Conservation (phyloP, 2,329 filamentous ascomycete genomes). For the Aureobasidium sp. region DNA sequence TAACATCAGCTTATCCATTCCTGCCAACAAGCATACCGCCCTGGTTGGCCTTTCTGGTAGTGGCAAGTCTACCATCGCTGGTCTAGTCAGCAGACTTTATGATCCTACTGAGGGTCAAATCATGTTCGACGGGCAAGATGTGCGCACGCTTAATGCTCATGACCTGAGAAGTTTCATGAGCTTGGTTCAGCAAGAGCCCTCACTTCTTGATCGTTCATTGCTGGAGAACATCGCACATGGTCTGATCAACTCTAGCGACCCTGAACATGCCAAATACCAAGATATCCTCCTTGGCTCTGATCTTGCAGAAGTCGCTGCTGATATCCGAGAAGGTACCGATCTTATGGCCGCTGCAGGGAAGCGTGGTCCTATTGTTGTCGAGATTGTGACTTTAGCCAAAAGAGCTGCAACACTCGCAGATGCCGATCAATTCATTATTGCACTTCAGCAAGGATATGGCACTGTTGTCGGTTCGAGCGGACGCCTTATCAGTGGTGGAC, state of each 20-base stretch:
- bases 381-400: slow-evolving; percentile 47
- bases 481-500: slow-evolving; percentile 33
- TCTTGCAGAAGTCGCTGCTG: slow-evolving; percentile 46
- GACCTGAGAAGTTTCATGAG: slow-evolving; percentile 31
- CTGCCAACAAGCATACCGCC: slow-evolving; percentile 35
- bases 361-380: slow-evolving; percentile 39
- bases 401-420: slow-evolving; percentile 52
- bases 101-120: slow-evolving; percentile 31
- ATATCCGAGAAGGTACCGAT: slow-evolving; percentile 46
- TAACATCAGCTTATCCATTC: slow-evolving; percentile 31
- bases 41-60: slow-evolving; percentile 38
- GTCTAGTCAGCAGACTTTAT: slow-evolving; percentile 31
- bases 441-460: slow-evolving; percentile 57
- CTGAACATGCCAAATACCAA: slow-evolving; percentile 36
- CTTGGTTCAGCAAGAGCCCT: slow-evolving; percentile 46
- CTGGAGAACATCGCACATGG: slow-evolving; percentile 50
- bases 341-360: slow-evolving; percentile 39
- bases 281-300: slow-evolving; percentile 42
- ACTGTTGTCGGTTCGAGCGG: slow-evolving; percentile 40
- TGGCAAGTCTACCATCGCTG: slow-evolving; percentile 37
- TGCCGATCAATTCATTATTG: slow-evolving; percentile 54
- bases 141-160: slow-evolving; percentile 33
- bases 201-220: slow-evolving; percentile 45
- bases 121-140: slow-evolving; percentile 33
- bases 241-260: slow-evolving; percentile 35